Conservation (phyloP, 75 land plant species). For the Adiantum capillusveneris region DNA sequence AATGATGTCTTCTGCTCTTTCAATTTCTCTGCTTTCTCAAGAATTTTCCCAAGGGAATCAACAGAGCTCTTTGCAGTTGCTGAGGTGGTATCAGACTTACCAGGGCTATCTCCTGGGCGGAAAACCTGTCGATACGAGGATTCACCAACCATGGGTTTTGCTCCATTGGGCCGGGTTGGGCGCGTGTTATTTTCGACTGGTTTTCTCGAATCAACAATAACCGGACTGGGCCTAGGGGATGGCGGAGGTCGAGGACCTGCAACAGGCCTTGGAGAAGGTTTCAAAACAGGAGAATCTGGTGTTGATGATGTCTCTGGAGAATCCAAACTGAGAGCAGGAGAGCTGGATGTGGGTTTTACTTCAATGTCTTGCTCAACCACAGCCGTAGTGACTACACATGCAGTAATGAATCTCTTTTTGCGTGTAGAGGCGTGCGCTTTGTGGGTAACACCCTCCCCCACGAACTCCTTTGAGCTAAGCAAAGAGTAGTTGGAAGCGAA, state of each 20-base stretch:
- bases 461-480: no score
- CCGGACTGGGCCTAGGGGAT: neutral
- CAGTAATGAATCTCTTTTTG: no score
- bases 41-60: constrained; percentile 54
- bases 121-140: neutral
- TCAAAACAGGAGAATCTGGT: constrained; percentile 18
- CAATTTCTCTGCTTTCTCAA: constrained; percentile 73
- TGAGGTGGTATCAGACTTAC: neutral
- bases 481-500: no score
- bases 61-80: constrained; percentile 4
- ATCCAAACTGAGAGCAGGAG: neutral
- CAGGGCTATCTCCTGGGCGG: constrained; percentile 29
- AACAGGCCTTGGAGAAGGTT: constrained; percentile 56
- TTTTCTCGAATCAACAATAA: constrained; percentile 1
- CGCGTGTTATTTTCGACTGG: neutral
- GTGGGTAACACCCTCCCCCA: no score
- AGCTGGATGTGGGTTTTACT: neutral
- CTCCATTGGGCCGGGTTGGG: constrained; percentile 6
- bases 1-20: constrained; percentile 16
- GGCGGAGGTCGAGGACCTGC: constrained; percentile 20
- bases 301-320: neutral
- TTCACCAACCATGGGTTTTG: neutral
- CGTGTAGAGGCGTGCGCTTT: no score
- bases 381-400: neutral
- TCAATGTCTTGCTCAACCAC: constrained; percentile 3